These are phyloP conservation scores for Tolypocladium album DNA, from an alignment of 2,329 filamentous ascomycete species.

Conservation along the genomic window DNA sequence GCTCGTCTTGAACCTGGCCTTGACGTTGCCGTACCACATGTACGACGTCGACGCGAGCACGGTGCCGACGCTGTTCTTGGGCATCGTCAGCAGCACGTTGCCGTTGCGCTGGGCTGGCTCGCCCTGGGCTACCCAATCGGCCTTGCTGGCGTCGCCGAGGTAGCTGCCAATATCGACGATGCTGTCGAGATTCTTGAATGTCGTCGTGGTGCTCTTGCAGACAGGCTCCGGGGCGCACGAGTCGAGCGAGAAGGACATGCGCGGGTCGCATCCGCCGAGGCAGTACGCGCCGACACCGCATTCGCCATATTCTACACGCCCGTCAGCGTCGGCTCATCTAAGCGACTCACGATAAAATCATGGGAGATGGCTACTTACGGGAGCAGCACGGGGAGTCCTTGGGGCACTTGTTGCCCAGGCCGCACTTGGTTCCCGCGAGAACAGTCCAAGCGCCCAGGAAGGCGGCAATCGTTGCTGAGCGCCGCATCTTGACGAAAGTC, in stretches of 20 bases:
- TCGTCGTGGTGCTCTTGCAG: slow-evolving; percentile 65
- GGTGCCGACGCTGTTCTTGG: slow-evolving; percentile 72
- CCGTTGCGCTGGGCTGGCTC: slow-evolving; percentile 57
- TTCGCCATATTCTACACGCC: slow-evolving; percentile 66
- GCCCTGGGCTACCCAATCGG: slow-evolving; percentile 86
- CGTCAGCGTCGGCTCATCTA: not conserved
- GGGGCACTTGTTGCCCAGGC: slow-evolving; percentile 52
- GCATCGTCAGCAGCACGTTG: slow-evolving; percentile 80
- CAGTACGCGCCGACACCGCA: slow-evolving; percentile 94
- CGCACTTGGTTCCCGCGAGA: slow-evolving; percentile 27
- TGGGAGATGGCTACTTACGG: slow-evolving; percentile 42
- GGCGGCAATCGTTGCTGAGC: slow-evolving; percentile 17
- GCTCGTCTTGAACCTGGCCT: slow-evolving; percentile 73
- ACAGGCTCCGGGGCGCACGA: slow-evolving; percentile 78
- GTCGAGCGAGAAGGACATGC: slow-evolving; percentile 70
- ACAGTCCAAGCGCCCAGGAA: slow-evolving; percentile 20
- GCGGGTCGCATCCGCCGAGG: slow-evolving; percentile 86
- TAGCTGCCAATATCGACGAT: slow-evolving; percentile 68
- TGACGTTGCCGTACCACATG: slow-evolving; percentile 95
- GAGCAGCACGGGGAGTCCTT: slow-evolving; percentile 66
- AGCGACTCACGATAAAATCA: not conserved
- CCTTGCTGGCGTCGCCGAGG: slow-evolving; percentile 67
- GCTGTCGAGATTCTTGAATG: slow-evolving; percentile 58
- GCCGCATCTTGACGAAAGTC: slow-evolving; percentile 16
- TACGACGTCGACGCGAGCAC: slow-evolving; percentile 75